Conservation (phyloP, 2,329 filamentous ascomycete species). For the Coniochaeta sp. region DNA sequence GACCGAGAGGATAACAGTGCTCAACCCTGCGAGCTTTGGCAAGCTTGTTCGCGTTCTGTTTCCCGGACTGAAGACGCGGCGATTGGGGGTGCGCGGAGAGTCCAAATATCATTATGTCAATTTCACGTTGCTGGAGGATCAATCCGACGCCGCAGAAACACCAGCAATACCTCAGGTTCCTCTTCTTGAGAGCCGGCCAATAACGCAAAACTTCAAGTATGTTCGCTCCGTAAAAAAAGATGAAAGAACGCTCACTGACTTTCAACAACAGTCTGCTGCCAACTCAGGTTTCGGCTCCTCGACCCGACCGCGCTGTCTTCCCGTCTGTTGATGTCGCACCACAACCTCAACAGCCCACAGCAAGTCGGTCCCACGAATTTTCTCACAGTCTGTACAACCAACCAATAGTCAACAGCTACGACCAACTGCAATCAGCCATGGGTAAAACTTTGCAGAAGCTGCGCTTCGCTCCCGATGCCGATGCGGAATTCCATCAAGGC, state of each 20-base stretch:
- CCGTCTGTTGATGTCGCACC: constrained; percentile 30
- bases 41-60: constrained; percentile 96
- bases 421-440: constrained; percentile 50
- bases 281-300: constrained; percentile 4
- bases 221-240: constrained; percentile 10
- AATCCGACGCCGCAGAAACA: constrained; percentile 37
- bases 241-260: neutral
- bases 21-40: constrained; percentile 96
- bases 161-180: constrained; percentile 37
- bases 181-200: constrained; percentile 39
- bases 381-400: constrained; percentile 51
- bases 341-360: constrained; percentile 17
- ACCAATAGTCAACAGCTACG: constrained; percentile 44
- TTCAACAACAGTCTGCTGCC: neutral
- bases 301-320: constrained; percentile 24
- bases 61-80: constrained; percentile 84
- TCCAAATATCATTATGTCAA: constrained; percentile 96
- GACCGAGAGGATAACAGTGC: constrained; percentile 84
- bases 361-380: constrained; percentile 22
- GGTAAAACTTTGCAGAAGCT: constrained; percentile 53
- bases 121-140: constrained; percentile 53
- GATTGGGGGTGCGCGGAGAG: constrained; percentile 87
- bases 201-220: constrained; percentile 44
- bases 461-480: constrained; percentile 51
- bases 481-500: constrained; percentile 52